Conservation (phyloP, 352 stramenopile genomes). For the Thraustotheca clavata region DNA sequence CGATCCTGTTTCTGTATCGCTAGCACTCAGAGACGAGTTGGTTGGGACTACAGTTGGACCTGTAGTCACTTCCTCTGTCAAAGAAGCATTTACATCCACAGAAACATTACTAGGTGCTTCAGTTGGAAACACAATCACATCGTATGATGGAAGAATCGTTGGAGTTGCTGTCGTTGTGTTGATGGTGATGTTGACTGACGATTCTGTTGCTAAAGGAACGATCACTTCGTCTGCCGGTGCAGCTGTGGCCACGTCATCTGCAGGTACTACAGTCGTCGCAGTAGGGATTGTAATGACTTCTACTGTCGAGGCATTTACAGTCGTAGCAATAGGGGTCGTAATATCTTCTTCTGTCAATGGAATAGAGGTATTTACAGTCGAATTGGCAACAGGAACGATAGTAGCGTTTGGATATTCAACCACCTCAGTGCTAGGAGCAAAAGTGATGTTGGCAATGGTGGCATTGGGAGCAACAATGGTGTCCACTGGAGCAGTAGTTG, state of each 20-base stretch:
- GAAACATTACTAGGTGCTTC: too few species aligned
- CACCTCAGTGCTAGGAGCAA: neutral
- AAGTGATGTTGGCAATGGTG: neutral
- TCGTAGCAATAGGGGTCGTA: neutral
- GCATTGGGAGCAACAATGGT: neutral
- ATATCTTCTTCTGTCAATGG: neutral
- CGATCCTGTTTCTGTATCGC: too few species aligned
- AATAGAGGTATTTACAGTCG: neutral
- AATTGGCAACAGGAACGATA: neutral
- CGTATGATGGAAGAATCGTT: neutral
- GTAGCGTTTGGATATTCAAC: neutral
- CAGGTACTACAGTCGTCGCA: neutral
- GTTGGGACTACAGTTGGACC: too few species aligned
- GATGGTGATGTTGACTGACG: too few species aligned
- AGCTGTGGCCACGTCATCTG: too few species aligned
- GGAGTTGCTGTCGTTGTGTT: neutral
- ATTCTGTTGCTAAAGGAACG: too few species aligned
- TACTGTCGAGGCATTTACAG: neutral
- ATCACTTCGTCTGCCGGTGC: too few species aligned
- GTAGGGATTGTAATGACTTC: neutral
- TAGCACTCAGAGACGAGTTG: too few species aligned
- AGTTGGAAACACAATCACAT: conserved; percentile 1
- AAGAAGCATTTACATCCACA: too few species aligned
- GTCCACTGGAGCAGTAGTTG: neutral
- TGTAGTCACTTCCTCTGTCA: too few species aligned